These are phyloP conservation scores for Solanum sejunctum DNA, from an alignment of 257 asterid genomes.

Conservation along the genomic window DNA sequence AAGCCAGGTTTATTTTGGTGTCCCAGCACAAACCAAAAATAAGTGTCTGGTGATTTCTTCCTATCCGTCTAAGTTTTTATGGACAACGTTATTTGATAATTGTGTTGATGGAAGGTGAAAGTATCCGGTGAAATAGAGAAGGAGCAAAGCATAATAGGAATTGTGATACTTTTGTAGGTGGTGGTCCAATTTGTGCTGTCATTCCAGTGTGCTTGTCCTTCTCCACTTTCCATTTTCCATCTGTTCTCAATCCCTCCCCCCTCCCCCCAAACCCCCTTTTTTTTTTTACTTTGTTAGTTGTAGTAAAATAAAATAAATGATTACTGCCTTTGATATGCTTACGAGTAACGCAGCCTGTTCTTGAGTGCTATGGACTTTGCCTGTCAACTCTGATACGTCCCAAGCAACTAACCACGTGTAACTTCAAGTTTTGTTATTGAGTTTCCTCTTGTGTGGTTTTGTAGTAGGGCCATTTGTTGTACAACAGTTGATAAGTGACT, in stretches of 20 bases:
- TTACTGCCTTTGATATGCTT: neutral
- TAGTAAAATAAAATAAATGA: neutral
- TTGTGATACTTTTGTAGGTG: neutral
- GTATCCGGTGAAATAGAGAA: neutral
- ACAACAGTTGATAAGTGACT: neutral
- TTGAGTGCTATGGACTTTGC: neutral
- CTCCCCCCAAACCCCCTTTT: too few relatives aligned
- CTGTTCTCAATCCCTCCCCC: neutral
- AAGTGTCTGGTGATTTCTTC: neutral
- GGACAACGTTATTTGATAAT: neutral
- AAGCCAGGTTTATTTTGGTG: neutral
- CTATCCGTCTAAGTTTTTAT: neutral
- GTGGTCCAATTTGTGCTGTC: constrained; percentile 4
- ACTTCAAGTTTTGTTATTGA: neutral
- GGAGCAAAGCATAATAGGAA: neutral
- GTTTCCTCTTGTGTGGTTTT: neutral
- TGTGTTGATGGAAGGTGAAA: neutral
- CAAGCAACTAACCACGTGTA: neutral
- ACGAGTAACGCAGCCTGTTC: neutral
- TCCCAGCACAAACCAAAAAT: neutral
- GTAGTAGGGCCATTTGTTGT: neutral
- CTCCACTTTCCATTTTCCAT: neutral
- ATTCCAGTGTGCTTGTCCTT: neutral
- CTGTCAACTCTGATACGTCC: neutral
- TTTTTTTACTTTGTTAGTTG: neutral